A percentile compares a stretch with the other conserved stretches of the same genome.
Conservation (phyloP, 2,329 filamentous ascomycete genomes). For the Penicillium fuscoglaucum region DNA sequence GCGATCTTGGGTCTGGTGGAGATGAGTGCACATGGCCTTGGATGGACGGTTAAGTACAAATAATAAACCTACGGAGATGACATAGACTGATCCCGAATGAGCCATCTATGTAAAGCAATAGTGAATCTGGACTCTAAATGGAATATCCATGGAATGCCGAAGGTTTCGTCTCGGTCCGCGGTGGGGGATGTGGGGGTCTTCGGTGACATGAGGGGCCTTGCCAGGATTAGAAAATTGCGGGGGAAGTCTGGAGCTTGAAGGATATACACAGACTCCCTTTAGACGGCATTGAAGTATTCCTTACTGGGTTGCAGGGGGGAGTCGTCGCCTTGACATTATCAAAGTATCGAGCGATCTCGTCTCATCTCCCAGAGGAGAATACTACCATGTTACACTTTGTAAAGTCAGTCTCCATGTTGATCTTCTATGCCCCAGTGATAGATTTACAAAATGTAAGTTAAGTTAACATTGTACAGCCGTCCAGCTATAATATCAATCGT, state of each 20-base stretch:
- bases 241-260: not conserved
- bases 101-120: too few relatives aligned
- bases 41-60: not conserved
- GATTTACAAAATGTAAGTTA: not conserved
- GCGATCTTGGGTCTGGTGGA: conserved; percentile 38
- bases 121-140: not conserved
- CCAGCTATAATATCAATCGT: not conserved
- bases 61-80: not conserved
- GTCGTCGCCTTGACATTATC: not conserved
- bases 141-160: not conserved
- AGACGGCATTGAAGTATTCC: not conserved
- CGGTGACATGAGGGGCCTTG: not conserved
- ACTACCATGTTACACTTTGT: not conserved
- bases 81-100: not conserved
- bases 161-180: too few relatives aligned
- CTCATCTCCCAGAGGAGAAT: not conserved
- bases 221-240: not conserved
- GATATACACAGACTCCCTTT: not conserved
- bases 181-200: not conserved
- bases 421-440: not conserved
- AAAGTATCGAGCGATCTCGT: not conserved
- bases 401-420: not conserved
- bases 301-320: too few relatives aligned
- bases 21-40: conserved; percentile 36
- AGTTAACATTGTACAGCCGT: not conserved